These are phyloP conservation scores for Xerocomellus dryophilus DNA, from an alignment of 768 basidiomycete genomes.

Conservation along the genomic window DNA sequence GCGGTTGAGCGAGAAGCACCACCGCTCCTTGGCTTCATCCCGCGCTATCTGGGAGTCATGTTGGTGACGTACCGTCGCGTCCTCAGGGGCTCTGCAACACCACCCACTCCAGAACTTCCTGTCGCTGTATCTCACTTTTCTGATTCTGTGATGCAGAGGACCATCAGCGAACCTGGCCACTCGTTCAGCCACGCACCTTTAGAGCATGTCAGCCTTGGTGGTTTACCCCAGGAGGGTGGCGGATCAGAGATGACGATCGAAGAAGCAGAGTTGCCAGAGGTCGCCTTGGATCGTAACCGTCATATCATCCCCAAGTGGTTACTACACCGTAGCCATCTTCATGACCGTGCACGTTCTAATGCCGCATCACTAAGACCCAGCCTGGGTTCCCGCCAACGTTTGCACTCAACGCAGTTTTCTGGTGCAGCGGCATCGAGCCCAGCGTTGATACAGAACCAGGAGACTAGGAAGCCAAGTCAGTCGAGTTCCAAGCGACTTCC, in stretches of 20 bases:
- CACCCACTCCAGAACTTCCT: constrained; percentile 20
- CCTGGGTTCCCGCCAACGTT: constrained; percentile 32
- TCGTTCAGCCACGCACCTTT: constrained; percentile 2
- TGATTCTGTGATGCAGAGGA: constrained; percentile 28
- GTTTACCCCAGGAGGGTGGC: constrained; percentile 28
- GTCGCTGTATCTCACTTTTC: constrained; percentile 21
- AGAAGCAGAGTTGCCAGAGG: constrained; percentile 90
- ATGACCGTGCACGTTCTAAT: constrained; percentile 50
- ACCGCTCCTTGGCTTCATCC: constrained; percentile 88
- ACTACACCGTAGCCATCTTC: constrained; percentile 49
- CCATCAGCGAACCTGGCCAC: constrained; percentile 26
- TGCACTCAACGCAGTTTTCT: constrained; percentile 43
- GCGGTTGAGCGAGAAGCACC: constrained; percentile 93
- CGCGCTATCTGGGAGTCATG: constrained; percentile 99
- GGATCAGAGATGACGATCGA: constrained; percentile 47
- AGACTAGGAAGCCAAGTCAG: constrained; percentile 14
- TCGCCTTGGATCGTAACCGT: constrained; percentile 86
- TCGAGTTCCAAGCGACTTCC: constrained; percentile 36
- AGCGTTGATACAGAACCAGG: constrained; percentile 47
- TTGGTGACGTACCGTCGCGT: constrained; percentile 92
- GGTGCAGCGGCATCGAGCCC: constrained; percentile 68
- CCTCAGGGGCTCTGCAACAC: constrained; percentile 38
- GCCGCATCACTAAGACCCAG: constrained; percentile 31
- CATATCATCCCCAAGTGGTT: constrained; percentile 97
- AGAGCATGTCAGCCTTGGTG: background rate